Evolutionary conservation across 768 basidiomycete genomes (phyloP).

Genomic region (Peribolospora baueri): DNA sequence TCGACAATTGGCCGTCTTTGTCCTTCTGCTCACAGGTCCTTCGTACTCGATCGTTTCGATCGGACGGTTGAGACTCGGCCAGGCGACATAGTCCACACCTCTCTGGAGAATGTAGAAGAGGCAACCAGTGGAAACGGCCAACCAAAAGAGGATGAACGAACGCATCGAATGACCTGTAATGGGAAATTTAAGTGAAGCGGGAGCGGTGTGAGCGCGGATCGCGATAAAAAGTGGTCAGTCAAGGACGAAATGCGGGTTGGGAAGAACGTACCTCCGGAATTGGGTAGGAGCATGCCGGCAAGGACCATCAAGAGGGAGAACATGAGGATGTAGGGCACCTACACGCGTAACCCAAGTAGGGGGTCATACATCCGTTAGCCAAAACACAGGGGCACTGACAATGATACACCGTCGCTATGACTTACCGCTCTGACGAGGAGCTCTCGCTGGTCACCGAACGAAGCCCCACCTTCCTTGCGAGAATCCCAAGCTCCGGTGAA

Average conservation of each 20-base stretch:
- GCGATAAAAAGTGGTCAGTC: conserved; percentile 3
- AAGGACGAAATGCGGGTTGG: background rate
- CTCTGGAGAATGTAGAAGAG: conserved; percentile 51
- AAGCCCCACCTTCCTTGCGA: conserved; percentile 20
- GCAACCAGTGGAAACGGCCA: conserved; percentile 32
- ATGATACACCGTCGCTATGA: background rate
- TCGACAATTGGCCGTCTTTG: conserved; percentile 3
- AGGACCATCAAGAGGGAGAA: conserved; percentile 73
- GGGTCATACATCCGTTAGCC: background rate
- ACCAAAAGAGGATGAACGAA: conserved; percentile 66
- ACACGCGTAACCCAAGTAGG: background rate
- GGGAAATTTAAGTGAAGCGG: background rate
- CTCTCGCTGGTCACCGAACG: background rate
- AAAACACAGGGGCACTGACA: background rate
- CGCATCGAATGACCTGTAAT: conserved; percentile 26
- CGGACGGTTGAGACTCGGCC: conserved; percentile 67
- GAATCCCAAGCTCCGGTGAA: conserved; percentile 78
- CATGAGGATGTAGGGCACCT: conserved; percentile 64
- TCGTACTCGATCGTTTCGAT: conserved; percentile 56
- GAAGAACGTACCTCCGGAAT: background rate
- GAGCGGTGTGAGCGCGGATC: background rate
- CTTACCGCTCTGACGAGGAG: background rate
- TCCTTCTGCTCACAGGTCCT: conserved; percentile 34
- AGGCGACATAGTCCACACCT: conserved; percentile 82
- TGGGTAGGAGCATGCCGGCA: conserved; percentile 7